Percentiles rank a stretch among this genome's conserved stretches.
phyloP scores from a whole-genome alignment of 106 monocot species.

The Vanilla planifolia region DNA sequence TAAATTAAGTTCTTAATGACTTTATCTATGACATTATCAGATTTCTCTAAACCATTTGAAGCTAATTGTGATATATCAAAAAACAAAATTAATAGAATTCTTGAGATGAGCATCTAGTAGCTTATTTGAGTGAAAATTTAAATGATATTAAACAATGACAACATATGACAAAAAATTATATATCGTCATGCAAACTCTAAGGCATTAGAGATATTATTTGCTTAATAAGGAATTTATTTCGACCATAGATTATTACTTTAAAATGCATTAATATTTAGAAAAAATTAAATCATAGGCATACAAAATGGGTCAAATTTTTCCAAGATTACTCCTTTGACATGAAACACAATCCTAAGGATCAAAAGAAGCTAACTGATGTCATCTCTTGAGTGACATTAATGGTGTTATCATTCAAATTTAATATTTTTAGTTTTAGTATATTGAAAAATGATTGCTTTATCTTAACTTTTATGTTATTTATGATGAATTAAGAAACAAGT shows the following conservation, averaged over 20 bases:
- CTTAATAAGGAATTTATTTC: not conserved
- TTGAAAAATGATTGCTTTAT: not conserved
- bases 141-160: not conserved
- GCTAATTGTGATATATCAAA: not conserved
- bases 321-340: not conserved
- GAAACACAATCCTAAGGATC: not conserved
- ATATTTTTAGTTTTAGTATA: not conserved
- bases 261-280: not conserved
- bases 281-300: not conserved
- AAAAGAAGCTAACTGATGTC: not conserved
- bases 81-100: not conserved
- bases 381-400: not conserved
- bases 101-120: not conserved
- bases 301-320: not conserved
- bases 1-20: not conserved
- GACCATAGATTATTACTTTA: not conserved
- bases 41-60: not conserved
- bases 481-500: not conserved
- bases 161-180: not conserved
- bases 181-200: not conserved
- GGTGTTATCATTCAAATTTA: not conserved
- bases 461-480: not conserved
- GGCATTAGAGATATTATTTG: not conserved
- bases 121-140: not conserved
- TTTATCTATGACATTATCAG: not conserved